Percentiles rank a stretch among this genome's conserved stretches.
phyloP scores from a whole-genome alignment of 1,139 yeast species.

The Candida dubliniensis region DNA sequence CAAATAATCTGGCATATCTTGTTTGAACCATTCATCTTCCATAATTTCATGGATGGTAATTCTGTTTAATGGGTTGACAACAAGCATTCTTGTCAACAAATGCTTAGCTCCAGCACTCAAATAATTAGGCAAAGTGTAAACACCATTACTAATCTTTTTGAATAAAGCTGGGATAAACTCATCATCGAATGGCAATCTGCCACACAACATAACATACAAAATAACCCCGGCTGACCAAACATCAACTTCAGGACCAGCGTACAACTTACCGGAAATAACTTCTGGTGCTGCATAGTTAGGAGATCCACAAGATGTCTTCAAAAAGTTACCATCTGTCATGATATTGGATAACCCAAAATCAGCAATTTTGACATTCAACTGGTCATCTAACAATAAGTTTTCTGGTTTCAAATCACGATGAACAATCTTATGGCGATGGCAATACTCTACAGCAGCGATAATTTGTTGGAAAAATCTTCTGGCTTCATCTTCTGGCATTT shows the following conservation, averaged over 20 bases:
- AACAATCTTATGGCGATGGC: slow-evolving; percentile 96
- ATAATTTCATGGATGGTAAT: slow-evolving; percentile 92
- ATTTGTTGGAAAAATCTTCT: slow-evolving; percentile 95
- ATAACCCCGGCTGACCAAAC: slow-evolving; percentile 99
- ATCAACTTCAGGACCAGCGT: slow-evolving; percentile 98
- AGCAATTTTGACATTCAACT: slow-evolving; percentile 91
- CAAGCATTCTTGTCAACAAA: slow-evolving; percentile 86
- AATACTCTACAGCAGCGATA: slow-evolving; percentile 95
- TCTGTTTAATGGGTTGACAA: slow-evolving; percentile 93
- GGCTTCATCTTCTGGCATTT: slow-evolving; percentile 93
- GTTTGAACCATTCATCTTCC: slow-evolving; percentile 95
- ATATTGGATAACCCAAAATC: slow-evolving; percentile 95
- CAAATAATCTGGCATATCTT: slow-evolving; percentile 78
- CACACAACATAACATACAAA: slow-evolving; percentile 93
- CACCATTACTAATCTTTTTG: slow-evolving; percentile 93
- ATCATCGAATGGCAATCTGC: slow-evolving; percentile 96
- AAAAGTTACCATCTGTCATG: slow-evolving; percentile 97
- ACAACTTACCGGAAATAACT: slow-evolving; percentile 91
- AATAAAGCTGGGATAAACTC: slow-evolving; percentile 95
- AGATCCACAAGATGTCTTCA: slow-evolving; percentile 94
- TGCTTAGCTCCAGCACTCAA: slow-evolving; percentile 86
- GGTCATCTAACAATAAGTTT: slow-evolving; percentile 85
- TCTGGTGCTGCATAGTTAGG: slow-evolving; percentile 99
- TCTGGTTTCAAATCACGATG: slow-evolving; percentile 97
- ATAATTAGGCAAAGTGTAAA: slow-evolving; percentile 88